phyloP scores from a whole-genome alignment of 2,329 filamentous ascomycete genomes.

The Penicillium hordei region DNA sequence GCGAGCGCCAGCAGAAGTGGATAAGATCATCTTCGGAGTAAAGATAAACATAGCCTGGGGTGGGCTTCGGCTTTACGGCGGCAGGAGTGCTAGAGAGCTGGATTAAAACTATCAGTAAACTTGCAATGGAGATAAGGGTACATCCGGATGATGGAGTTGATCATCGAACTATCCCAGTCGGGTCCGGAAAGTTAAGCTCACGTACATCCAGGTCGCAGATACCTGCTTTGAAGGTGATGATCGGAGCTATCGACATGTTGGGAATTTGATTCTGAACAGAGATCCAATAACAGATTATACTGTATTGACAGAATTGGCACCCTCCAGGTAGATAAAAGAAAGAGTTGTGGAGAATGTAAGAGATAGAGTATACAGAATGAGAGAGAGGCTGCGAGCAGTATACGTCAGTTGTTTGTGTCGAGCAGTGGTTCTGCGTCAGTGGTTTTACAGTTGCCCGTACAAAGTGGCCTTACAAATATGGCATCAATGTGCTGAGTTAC shows the following conservation, averaged over 20 bases:
- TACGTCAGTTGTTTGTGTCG: constrained; percentile 33
- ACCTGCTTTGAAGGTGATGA: constrained; percentile 97
- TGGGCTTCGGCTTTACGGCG: constrained; percentile 71
- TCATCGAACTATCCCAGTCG: constrained; percentile 1
- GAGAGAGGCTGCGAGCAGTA: constrained; percentile 23
- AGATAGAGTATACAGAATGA: constrained; percentile 17
- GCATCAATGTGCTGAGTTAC: constrained; percentile 2
- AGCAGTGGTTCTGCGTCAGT: constrained; percentile 19
- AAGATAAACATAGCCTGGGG: constrained; percentile 85
- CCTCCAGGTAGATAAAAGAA: constrained; percentile 13
- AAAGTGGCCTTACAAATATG: constrained; percentile 10
- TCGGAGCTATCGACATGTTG: constrained; percentile 76
- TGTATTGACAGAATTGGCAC: constrained; percentile 4
- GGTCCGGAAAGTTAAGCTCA: constrained; percentile 20
- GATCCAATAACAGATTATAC: neutral
- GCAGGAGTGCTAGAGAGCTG: constrained; percentile 59
- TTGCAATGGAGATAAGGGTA: neutral
- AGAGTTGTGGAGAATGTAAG: constrained; percentile 6
- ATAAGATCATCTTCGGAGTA: constrained; percentile 92
- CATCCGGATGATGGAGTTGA: neutral
- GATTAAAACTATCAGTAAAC: constrained; percentile 12
- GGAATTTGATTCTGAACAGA: neutral
- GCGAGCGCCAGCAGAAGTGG: constrained; percentile 95
- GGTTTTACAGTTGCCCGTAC: constrained; percentile 19
- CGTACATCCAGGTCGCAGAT: constrained; percentile 80